Evolutionary conservation across 2,329 filamentous ascomycete species (phyloP).

Genomic region (Orbilia brochopaga): DNA sequence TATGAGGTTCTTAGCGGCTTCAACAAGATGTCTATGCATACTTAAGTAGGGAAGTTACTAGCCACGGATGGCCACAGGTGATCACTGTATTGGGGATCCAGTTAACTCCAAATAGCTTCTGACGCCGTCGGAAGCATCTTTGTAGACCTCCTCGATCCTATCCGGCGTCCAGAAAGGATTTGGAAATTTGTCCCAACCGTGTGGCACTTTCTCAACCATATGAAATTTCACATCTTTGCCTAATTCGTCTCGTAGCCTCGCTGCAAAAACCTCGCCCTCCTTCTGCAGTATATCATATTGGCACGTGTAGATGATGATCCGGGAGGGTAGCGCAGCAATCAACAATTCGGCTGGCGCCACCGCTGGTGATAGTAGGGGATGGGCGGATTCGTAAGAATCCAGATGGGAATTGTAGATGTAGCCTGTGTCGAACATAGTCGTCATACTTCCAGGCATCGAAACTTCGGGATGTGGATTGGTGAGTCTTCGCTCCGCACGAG

Average conservation of each 20-base stretch:
- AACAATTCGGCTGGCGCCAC: constrained; percentile 65
- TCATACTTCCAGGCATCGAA: constrained; percentile 66
- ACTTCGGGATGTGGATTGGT: constrained; percentile 65
- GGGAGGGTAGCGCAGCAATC: constrained; percentile 60
- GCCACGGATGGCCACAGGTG: too few relatives aligned
- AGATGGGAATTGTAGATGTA: constrained; percentile 66
- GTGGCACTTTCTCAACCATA: constrained; percentile 67
- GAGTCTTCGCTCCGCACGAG: constrained; percentile 64
- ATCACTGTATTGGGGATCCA: too few relatives aligned
- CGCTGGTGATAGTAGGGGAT: constrained; percentile 67
- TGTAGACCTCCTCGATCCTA: constrained; percentile 64
- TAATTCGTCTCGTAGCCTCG: constrained; percentile 63
- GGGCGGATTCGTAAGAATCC: constrained; percentile 58
- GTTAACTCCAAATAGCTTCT: constrained; percentile 6
- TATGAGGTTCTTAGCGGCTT: too few relatives aligned
- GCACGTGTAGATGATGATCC: constrained; percentile 67
- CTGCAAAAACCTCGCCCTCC: constrained; percentile 68
- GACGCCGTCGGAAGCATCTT: constrained; percentile 62
- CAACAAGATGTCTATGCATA: too few relatives aligned
- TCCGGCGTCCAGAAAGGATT: constrained; percentile 62
- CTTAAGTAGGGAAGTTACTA: too few relatives aligned
- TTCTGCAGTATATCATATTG: constrained; percentile 70
- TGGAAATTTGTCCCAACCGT: constrained; percentile 72
- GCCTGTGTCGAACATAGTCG: constrained; percentile 68
- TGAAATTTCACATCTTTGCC: constrained; percentile 67